Conservation (phyloP, 2,329 filamentous ascomycete species). For the Paracorniculantispora psalliotae region DNA sequence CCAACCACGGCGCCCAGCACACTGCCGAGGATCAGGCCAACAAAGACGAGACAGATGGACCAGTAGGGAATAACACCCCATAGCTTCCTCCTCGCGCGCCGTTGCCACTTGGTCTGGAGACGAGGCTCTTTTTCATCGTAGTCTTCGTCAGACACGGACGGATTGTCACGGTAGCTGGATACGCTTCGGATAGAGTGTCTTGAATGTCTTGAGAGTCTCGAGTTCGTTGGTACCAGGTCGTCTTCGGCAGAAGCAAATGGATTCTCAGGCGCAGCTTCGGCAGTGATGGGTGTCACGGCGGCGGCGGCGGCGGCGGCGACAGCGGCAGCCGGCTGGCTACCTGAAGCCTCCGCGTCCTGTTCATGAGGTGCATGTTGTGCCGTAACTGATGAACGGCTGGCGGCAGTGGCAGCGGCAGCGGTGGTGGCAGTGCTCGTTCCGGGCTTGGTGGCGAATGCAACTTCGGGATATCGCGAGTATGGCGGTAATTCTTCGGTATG, state of each 20-base stretch:
- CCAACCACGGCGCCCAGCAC: slow-evolving; percentile 55
- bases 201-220: slow-evolving; percentile 27
- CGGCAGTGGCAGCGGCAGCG: background rate
- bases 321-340: background rate
- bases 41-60: slow-evolving; percentile 49
- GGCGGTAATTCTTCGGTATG: slow-evolving; percentile 89
- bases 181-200: slow-evolving; percentile 33
- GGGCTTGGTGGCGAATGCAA: slow-evolving; percentile 55
- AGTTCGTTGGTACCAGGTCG: slow-evolving; percentile 46
- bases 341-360: background rate
- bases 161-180: slow-evolving; percentile 52
- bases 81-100: slow-evolving; percentile 47
- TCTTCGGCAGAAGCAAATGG: slow-evolving; percentile 56
- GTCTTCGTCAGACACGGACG: slow-evolving; percentile 35
- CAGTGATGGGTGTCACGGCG: slow-evolving; percentile 57
- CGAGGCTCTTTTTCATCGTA: slow-evolving; percentile 42
- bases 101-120: slow-evolving; percentile 46
- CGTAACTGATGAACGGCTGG: slow-evolving; percentile 17
- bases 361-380: background rate
- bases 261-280: slow-evolving; percentile 55
- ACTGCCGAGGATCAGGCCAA: slow-evolving; percentile 47
- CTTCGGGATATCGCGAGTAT: slow-evolving; percentile 84
- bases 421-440: slow-evolving; percentile 23
- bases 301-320: slow-evolving; percentile 25
- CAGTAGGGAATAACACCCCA: slow-evolving; percentile 58